Evolutionary conservation across 2,329 filamentous ascomycete species (phyloP), one percentile per base, ranked within the genome.

Genomic region (Aspergillus amoenus): DNA sequence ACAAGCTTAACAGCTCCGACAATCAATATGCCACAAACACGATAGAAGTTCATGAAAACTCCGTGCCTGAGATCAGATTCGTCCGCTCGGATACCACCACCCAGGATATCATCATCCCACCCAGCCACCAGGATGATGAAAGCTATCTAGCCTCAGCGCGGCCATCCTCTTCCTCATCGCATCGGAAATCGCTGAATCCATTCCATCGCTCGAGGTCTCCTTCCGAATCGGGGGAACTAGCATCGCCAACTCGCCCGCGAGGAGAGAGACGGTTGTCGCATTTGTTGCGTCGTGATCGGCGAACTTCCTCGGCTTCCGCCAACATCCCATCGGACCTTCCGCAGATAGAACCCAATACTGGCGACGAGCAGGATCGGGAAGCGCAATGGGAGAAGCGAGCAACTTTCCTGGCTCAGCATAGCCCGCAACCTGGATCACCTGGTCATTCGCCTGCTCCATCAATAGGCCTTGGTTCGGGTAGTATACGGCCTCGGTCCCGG

Each of bases 311-410:
- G 48, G 66, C 65, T 41, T 75, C 91, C 59, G 83, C 87, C 22
- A 88, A 90, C 73, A 83, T 97, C 39, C 93, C 94, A 2, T 75
- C 82, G 52, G 84, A 96, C 75, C 82, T 97, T 52, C 93, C 93
- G 21, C 87, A 88, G 60, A 91, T 96, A 56, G 71, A 76, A 64
- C 72, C 79, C 67, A 73, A 77, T 62, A 70, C 77, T 56, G 79
- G 78, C 34, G 78, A 80, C 64, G 76, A 72, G 57, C 76, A 81
- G 62, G 81, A 82, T 24, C 77, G 79, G 51, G 89, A 95, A 79
- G 85, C 85, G 58, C 84, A 89, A 76, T 99, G 94, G 94, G 94
- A 97, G 81, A 88, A 90, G 78, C 83, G 93, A 59, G 94, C 94
- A 27, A 97, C 93, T n/a, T 84, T 95, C 58, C 79, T 97, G 63